Percentiles rank a stretch among this genome's conserved stretches.
Conservation (phyloP, 768 basidiomycete species). For the Mycena epipterygia region DNA sequence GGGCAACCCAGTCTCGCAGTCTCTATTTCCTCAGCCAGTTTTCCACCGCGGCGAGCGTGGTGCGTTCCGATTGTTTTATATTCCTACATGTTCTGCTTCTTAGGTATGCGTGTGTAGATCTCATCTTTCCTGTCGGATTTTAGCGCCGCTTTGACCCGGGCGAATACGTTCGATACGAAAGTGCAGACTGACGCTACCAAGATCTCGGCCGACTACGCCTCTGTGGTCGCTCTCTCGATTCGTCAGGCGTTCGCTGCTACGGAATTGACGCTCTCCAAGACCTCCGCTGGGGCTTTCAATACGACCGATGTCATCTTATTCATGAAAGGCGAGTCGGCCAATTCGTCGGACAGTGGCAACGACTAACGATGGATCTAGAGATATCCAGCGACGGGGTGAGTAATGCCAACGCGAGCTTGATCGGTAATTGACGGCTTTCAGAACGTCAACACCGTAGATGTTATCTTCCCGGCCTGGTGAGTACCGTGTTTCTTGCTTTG, state of each 20-base stretch:
- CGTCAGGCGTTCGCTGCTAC: constrained; percentile 67
- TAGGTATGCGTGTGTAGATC: constrained; percentile 48
- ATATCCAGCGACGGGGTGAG: constrained; percentile 72
- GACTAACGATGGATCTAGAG: constrained; percentile 51
- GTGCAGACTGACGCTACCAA: constrained; percentile 60
- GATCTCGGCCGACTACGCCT: constrained; percentile 65
- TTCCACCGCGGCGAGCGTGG: constrained; percentile 45
- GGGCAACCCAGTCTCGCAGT: constrained; percentile 44
- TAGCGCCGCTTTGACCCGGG: constrained; percentile 56
- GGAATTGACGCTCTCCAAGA: constrained; percentile 68
- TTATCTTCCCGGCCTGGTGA: constrained; percentile 54
- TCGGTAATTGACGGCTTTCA: constrained; percentile 26
- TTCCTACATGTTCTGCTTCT: constrained; percentile 46
- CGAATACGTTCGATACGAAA: constrained; percentile 61
- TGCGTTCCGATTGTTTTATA: constrained; percentile 42
- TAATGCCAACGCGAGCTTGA: constrained; percentile 13
- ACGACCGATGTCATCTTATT: constrained; percentile 65
- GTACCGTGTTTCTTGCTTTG: not conserved
- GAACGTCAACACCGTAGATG: constrained; percentile 69
- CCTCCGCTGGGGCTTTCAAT: constrained; percentile 62
- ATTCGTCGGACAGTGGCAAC: not conserved
- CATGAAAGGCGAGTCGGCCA: constrained; percentile 61
- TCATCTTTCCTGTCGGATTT: constrained; percentile 59
- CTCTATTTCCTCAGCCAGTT: constrained; percentile 51
- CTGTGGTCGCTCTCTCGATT: constrained; percentile 64